Evolutionary conservation across 2,329 filamentous ascomycete species (phyloP).

Genomic region (Alternaria gaisen): DNA sequence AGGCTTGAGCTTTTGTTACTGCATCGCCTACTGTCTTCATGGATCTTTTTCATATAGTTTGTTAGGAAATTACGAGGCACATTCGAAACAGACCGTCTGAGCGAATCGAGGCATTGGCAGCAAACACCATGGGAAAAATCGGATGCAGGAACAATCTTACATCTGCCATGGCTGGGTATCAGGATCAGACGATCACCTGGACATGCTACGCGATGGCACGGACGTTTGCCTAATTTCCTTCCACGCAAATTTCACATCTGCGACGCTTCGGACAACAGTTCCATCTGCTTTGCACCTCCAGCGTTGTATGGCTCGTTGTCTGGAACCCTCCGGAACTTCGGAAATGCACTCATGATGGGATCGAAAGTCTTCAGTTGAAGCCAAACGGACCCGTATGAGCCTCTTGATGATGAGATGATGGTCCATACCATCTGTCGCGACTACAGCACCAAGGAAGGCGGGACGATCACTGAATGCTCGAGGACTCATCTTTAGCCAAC

Average conservation of each 20-base stretch:
- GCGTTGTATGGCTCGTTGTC: neutral
- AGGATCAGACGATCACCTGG: neutral
- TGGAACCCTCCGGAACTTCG: neutral
- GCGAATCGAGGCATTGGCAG: neutral
- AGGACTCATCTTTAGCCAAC: neutral
- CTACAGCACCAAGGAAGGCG: neutral
- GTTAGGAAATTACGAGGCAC: neutral
- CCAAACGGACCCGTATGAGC: neutral
- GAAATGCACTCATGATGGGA: neutral
- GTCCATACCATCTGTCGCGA: neutral
- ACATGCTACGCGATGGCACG: neutral
- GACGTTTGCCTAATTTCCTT: neutral
- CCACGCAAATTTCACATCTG: neutral
- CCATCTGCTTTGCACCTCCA: neutral
- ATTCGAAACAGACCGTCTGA: neutral
- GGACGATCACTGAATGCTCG: neutral
- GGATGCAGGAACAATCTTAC: neutral
- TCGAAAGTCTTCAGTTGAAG: neutral
- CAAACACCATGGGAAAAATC: neutral
- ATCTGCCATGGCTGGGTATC: neutral
- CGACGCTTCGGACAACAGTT: neutral
- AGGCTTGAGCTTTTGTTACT: neutral
- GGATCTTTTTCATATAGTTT: neutral
- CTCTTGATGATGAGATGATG: neutral
- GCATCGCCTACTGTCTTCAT: neutral